Evolutionary conservation across 192 early-diverging fungal species (phyloP).

Genomic region (Coemansia sp.): DNA sequence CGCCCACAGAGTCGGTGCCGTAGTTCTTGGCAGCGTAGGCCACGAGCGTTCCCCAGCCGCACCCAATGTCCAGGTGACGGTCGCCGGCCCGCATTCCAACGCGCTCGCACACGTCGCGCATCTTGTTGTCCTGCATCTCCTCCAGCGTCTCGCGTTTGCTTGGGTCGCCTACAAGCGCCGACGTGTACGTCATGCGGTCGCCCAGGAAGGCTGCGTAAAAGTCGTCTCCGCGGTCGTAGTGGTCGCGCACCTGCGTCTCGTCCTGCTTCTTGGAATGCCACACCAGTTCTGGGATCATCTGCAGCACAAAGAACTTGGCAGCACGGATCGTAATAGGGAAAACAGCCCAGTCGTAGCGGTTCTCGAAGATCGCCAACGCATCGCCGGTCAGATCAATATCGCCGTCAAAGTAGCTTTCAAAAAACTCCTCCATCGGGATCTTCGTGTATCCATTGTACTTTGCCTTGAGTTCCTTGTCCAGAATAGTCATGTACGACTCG

Average conservation of each 20-base stretch:
- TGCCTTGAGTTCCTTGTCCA: constrained; percentile 73
- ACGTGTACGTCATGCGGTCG: constrained; percentile 95
- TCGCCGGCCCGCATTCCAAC: constrained; percentile 82
- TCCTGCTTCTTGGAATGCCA: constrained; percentile 98
- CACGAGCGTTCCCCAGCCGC: constrained; percentile 95
- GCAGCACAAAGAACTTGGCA: constrained; percentile 88
- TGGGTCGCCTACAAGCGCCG: constrained; percentile 81
- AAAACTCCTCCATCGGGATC: constrained; percentile 98
- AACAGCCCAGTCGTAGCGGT: constrained; percentile 90
- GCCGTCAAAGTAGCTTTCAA: constrained; percentile 94
- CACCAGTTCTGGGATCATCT: constrained; percentile 97
- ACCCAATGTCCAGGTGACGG: constrained; percentile 94
- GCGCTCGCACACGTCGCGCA: constrained; percentile 86
- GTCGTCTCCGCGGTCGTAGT: constrained; percentile 99
- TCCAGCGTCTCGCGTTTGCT: constrained; percentile 83
- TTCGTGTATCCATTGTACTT: constrained; percentile 75
- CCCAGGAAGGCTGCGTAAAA: constrained; percentile 96
- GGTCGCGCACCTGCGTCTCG: constrained; percentile 95
- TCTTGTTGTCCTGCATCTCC: constrained; percentile 95
- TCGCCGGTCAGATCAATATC: constrained; percentile 92
- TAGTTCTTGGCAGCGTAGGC: constrained; percentile 88
- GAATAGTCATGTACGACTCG: constrained; percentile 89
- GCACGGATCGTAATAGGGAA: constrained; percentile 86
- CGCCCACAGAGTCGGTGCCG: constrained; percentile 86
- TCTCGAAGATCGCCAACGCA: constrained; percentile 83